phyloP scores from a whole-genome alignment of 1,284 basidiomycete species.

The Microbotryum lychnidis-dioicae region DNA sequence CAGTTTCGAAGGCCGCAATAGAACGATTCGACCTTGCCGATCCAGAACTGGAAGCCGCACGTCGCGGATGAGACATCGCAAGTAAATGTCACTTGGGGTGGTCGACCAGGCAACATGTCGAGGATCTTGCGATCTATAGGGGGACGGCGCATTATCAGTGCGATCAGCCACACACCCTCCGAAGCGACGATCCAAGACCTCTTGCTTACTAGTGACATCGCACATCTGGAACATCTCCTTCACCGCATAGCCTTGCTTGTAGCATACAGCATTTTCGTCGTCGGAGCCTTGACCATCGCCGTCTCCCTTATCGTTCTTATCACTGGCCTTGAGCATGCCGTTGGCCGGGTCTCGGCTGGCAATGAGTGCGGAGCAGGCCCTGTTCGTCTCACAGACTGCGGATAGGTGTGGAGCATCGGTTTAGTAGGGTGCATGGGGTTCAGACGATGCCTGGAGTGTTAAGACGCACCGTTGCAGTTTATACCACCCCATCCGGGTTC shows the following conservation, averaged over 20 bases:
- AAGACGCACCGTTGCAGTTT: conserved; percentile 75
- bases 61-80: conserved; percentile 54
- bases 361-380: conserved; percentile 68
- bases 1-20: conserved; percentile 79
- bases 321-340: conserved; percentile 25
- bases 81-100: conserved; percentile 90
- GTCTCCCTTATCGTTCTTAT: conserved; percentile 38
- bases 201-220: conserved; percentile 78
- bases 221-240: conserved; percentile 94
- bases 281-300: conserved; percentile 46
- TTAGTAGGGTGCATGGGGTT: not conserved
- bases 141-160: not conserved
- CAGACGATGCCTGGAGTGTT: conserved; percentile 27
- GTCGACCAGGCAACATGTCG: conserved; percentile 75
- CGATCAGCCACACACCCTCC: too few species aligned
- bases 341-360: conserved; percentile 42
- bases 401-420: not conserved
- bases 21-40: conserved; percentile 84
- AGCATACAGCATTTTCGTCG: conserved; percentile 76
- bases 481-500: conserved; percentile 90
- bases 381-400: conserved; percentile 72
- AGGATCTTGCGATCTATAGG: conserved; percentile 71
- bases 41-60: conserved; percentile 97
- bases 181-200: not conserved
- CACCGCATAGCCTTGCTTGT: conserved; percentile 81